A percentile compares a stretch with the other conserved stretches of the same genome.
These are phyloP conservation scores for Staphylotrichum tortipilum DNA, from an alignment of 495 filamentous ascomycete genomes.

Conservation along the genomic window DNA sequence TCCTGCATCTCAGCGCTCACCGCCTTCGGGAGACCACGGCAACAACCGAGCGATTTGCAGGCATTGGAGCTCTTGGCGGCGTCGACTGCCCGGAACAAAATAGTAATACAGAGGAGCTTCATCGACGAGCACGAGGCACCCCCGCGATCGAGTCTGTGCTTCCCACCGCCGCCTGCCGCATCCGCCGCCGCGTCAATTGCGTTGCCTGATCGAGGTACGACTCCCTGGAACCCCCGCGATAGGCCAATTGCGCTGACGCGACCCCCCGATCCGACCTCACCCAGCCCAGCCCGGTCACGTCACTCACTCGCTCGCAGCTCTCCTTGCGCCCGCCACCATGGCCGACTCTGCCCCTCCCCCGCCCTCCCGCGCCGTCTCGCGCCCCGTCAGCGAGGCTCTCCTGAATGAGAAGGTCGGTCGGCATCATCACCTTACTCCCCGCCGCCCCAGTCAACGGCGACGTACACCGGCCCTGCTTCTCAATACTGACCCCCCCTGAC, in stretches of 20 bases:
- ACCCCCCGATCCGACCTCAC: neutral
- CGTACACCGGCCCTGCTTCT: too few relatives aligned
- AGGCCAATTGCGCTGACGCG: neutral
- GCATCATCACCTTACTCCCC: too few relatives aligned
- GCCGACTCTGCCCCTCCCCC: slow-evolving; percentile 31
- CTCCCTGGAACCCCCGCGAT: neutral
- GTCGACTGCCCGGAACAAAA: slow-evolving; percentile 8
- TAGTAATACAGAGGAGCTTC: slow-evolving; percentile 9
- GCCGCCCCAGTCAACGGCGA: too few relatives aligned
- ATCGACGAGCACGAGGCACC: slow-evolving; percentile 2
- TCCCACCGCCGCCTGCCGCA: neutral
- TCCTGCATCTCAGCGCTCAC: slow-evolving; percentile 18
- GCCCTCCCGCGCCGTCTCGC: slow-evolving; percentile 37
- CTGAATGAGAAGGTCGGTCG: slow-evolving; percentile 93
- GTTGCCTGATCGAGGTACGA: neutral
- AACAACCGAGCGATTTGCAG: slow-evolving; percentile 14
- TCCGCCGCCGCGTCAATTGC: slow-evolving; percentile 2
- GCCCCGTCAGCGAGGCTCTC: slow-evolving; percentile 86
- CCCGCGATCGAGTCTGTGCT: neutral
- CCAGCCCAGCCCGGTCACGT: neutral
- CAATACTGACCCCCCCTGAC: too few relatives aligned
- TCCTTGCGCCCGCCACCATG: slow-evolving; percentile 27
- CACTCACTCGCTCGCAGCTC: neutral
- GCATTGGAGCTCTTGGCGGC: slow-evolving; percentile 16
- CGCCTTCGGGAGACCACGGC: slow-evolving; percentile 30